phyloP scores from a whole-genome alignment of 441 rosid species.

The Mallotus repandus region DNA sequence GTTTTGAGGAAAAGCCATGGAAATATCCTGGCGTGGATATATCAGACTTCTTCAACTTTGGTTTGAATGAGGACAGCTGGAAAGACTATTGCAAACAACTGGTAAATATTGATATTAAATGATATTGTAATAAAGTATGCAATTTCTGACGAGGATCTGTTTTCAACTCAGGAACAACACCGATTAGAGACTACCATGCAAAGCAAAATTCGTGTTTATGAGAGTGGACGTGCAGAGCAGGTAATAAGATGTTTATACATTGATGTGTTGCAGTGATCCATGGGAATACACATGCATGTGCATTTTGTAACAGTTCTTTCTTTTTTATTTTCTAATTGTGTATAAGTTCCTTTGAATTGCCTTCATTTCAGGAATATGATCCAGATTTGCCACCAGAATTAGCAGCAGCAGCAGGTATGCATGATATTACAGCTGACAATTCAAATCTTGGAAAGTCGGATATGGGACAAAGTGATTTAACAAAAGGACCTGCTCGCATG shows the following conservation, averaged over 20 bases:
- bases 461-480: conserved; percentile 55
- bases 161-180: conserved; percentile 68
- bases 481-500: conserved; percentile 56
- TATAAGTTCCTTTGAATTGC: conserved; percentile 19
- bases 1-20: conserved; percentile 98
- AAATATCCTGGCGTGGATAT: conserved; percentile 75
- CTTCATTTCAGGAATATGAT: conserved; percentile 72
- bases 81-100: conserved; percentile 93
- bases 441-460: conserved; percentile 57
- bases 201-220: conserved; percentile 98
- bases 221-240: conserved; percentile 93
- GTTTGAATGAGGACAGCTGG: conserved; percentile 96
- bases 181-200: conserved; percentile 94
- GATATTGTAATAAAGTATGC: conserved; percentile 20
- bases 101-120: conserved; percentile 49
- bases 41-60: conserved; percentile 90
- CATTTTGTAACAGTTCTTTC: neutral
- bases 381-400: conserved; percentile 98
- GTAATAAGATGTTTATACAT: conserved; percentile 41
- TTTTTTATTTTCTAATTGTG: neutral
- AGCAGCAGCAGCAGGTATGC: conserved; percentile 87
- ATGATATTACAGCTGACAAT: conserved; percentile 60
- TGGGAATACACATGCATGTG: neutral
- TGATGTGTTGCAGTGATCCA: neutral
- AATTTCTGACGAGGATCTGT: conserved; percentile 27